These are phyloP conservation scores for Lolium rigidum DNA, from an alignment of 176 grass and related monocot species.

Conservation along the genomic window DNA sequence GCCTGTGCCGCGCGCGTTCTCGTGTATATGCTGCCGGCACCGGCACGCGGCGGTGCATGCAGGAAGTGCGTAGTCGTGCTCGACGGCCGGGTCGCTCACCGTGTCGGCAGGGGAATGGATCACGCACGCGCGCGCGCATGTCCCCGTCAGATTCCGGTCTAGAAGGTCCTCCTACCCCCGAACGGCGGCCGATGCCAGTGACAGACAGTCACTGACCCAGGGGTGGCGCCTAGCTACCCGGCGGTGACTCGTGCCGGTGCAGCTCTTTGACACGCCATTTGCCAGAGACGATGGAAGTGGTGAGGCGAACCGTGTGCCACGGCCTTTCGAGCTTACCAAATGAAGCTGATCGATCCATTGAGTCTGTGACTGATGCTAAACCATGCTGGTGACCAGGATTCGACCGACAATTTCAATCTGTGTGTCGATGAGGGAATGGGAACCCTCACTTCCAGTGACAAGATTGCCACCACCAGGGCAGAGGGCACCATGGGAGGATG, in stretches of 20 bases:
- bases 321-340: slow-evolving; percentile 44
- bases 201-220: background rate
- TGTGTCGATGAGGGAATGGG: background rate
- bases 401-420: slow-evolving; percentile 30
- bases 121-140: background rate
- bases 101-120: slow-evolving; percentile 19
- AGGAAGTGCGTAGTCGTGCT: background rate
- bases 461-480: slow-evolving; percentile 30
- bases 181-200: background rate
- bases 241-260: background rate
- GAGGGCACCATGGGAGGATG: background rate
- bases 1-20: slow-evolving; percentile 1
- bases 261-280: background rate
- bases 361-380: background rate
- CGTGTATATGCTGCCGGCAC: background rate
- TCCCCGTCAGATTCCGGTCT: background rate
- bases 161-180: background rate
- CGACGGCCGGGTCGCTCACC: background rate
- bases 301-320: background rate
- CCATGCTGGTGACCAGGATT: slow-evolving; percentile 14
- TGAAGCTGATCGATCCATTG: background rate
- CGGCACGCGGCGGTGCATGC: slow-evolving; percentile 5
- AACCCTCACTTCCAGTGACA: slow-evolving; percentile 42
- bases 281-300: background rate
- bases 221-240: background rate